Evolutionary conservation across 2,329 filamentous ascomycete genomes (phyloP).

Genomic region (Hypoxylon sp.): DNA sequence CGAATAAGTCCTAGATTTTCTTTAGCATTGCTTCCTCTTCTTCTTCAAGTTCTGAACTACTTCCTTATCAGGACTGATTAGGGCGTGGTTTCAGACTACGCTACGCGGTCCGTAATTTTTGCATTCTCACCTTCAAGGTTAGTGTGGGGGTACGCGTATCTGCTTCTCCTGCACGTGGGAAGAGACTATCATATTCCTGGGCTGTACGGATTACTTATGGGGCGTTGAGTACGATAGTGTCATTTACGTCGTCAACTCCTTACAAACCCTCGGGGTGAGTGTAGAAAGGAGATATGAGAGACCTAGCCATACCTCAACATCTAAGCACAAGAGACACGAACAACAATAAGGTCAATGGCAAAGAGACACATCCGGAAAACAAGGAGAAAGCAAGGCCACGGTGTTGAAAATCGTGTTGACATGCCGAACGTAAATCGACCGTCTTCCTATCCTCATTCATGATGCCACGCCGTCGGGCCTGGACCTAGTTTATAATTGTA

Average conservation of each 20-base stretch:
- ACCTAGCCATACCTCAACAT: neutral
- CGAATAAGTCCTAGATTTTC: neutral
- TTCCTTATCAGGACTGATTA: neutral
- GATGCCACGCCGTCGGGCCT: slow-evolving; percentile 16
- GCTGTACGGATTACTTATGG: neutral
- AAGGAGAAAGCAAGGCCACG: neutral
- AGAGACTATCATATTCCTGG: neutral
- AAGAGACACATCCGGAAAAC: neutral
- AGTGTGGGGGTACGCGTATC: neutral
- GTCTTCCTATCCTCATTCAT: slow-evolving; percentile 17
- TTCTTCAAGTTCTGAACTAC: too few relatives aligned
- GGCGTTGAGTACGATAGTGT: neutral
- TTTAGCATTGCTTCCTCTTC: neutral
- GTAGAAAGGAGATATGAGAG: neutral
- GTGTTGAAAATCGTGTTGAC: slow-evolving; percentile 25
- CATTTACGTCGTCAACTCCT: neutral
- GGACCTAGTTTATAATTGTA: slow-evolving; percentile 30
- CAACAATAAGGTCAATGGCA: neutral
- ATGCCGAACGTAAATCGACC: slow-evolving; percentile 22
- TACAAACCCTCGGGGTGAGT: neutral
- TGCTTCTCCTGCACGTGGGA: too few relatives aligned
- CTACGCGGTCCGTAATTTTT: neutral
- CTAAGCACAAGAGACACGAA: neutral
- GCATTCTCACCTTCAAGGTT: neutral
- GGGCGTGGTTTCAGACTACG: neutral